phyloP scores from a whole-genome alignment of 202 grass and related monocot species.

The Thinopyrum obtusiflorum region DNA sequence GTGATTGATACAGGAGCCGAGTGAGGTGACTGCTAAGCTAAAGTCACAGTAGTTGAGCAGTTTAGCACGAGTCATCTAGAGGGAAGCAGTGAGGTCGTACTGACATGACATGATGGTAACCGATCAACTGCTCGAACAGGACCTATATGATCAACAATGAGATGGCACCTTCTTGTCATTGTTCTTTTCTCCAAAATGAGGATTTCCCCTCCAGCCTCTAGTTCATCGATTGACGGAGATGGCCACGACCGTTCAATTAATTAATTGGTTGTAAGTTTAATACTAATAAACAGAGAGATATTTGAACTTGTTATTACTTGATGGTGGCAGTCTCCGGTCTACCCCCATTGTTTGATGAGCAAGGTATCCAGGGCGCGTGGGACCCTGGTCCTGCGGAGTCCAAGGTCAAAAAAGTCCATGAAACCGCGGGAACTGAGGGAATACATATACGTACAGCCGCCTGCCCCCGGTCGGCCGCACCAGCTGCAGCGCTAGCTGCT shows the following conservation, averaged over 20 bases:
- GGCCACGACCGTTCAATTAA: not conserved
- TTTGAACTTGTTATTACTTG: not conserved
- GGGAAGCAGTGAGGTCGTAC: not conserved
- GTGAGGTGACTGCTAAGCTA: not conserved
- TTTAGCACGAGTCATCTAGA: not conserved
- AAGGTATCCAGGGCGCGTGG: not conserved
- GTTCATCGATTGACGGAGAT: not conserved
- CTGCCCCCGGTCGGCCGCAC: not conserved
- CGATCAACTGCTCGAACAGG: not conserved
- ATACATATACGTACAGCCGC: not conserved
- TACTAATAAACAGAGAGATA: not conserved
- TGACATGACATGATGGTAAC: constrained; percentile 1
- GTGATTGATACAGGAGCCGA: not conserved
- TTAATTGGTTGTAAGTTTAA: not conserved
- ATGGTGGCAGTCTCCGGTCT: not conserved
- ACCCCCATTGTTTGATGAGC: not conserved
- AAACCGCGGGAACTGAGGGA: not conserved
- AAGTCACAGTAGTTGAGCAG: not conserved
- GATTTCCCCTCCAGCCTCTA: too few relatives aligned
- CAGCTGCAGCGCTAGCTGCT: not conserved
- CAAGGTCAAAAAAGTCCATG: not conserved
- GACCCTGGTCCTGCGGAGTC: not conserved
- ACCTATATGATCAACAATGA: not conserved
- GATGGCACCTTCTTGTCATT: not conserved
- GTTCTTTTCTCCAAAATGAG: not conserved